These are phyloP conservation scores for Tetrahymena elliotti DNA, from an alignment of 73 alveolate species.

Conservation along the genomic window DNA sequence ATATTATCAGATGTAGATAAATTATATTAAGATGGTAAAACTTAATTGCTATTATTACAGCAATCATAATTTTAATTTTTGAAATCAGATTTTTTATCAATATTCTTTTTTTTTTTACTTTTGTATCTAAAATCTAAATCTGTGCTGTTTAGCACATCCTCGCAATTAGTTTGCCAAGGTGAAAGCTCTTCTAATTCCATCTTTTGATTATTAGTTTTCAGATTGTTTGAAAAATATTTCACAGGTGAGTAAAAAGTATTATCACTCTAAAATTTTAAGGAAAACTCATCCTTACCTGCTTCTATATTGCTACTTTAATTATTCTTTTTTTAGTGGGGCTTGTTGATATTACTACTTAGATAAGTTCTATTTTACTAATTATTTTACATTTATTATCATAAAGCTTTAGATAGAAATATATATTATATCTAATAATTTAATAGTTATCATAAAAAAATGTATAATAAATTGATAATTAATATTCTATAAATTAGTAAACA, in stretches of 20 bases:
- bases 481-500: neutral
- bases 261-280: neutral
- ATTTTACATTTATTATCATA: neutral
- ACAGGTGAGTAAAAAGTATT: neutral
- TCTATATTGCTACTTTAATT: neutral
- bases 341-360: neutral
- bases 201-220: neutral
- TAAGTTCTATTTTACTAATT: neutral
- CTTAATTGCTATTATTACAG: neutral
- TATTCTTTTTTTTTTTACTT: neutral
- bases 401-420: neutral
- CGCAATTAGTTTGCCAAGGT: neutral
- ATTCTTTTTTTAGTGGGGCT: neutral
- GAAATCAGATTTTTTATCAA: neutral
- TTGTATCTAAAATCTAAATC: neutral
- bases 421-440: too few species aligned
- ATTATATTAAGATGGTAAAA: neutral
- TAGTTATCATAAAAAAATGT: too few species aligned
- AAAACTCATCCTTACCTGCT: neutral
- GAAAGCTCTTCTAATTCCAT: neutral
- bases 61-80: neutral
- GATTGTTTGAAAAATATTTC: neutral
- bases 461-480: neutral
- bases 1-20: neutral
- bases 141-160: neutral